phyloP scores from a whole-genome alignment of 2,329 filamentous ascomycete genomes.

The Blastomyces silverae region DNA sequence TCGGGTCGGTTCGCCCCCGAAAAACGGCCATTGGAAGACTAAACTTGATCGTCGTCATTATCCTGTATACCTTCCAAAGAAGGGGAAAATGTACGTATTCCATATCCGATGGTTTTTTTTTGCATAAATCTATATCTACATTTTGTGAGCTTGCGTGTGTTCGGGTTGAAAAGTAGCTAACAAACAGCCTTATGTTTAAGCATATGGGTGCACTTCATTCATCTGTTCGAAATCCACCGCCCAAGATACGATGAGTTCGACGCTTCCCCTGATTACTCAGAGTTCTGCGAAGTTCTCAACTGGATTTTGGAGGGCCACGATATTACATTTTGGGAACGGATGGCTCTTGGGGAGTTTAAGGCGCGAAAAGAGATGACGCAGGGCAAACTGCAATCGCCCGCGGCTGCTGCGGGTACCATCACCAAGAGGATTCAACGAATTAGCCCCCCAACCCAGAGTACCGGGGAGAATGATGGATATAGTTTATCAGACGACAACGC shows the following conservation, averaged over 20 bases:
- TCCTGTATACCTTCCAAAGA: slow-evolving; percentile 6
- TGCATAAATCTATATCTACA: not conserved
- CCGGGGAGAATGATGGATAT: not conserved
- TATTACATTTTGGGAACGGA: slow-evolving; percentile 8
- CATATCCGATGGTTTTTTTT: not conserved
- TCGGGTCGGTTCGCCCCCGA: not conserved
- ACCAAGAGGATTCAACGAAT: not conserved
- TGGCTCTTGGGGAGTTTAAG: slow-evolving; percentile 3
- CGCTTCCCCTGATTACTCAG: not conserved
- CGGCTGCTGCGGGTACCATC: not conserved
- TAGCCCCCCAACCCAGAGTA: not conserved
- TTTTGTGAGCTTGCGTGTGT: not conserved
- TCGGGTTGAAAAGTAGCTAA: not conserved
- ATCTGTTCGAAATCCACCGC: slow-evolving; percentile 1
- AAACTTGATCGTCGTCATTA: slow-evolving; percentile 7
- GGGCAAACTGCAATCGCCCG: not conserved
- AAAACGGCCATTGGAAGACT: not conserved
- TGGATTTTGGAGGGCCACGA: not conserved
- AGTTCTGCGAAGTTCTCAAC: slow-evolving; percentile 4
- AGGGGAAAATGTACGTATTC: not conserved
- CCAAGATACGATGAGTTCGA: slow-evolving; percentile 3
- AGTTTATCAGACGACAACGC: not conserved
- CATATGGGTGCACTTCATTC: slow-evolving; percentile 2
- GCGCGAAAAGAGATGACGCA: not conserved
- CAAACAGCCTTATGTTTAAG: not conserved